Percentiles rank a stretch among this genome's conserved stretches.
Evolutionary conservation across 192 early-diverging fungal species (phyloP).

Genomic region (Linnemannia exigua): DNA sequence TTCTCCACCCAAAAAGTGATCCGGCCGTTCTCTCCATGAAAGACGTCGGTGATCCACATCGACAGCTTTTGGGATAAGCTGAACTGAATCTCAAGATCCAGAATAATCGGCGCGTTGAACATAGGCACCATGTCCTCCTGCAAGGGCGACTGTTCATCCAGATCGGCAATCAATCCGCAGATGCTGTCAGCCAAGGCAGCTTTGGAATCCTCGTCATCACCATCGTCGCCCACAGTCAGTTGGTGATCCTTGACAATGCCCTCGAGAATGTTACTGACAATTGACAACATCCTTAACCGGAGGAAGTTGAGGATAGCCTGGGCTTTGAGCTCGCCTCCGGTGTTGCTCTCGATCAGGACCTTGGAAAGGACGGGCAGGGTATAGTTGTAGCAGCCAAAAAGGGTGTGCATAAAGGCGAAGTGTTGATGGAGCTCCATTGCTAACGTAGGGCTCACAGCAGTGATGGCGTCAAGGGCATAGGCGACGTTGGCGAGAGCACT

Average conservation of each 20-base stretch:
- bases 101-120: constrained; percentile 81
- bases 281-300: constrained; percentile 64
- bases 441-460: constrained; percentile 40
- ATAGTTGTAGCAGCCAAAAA: constrained; percentile 55
- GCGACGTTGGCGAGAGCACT: constrained; percentile 44
- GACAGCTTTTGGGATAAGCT: constrained; percentile 71
- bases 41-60: constrained; percentile 53
- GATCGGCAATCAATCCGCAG: constrained; percentile 64
- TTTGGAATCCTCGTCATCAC: constrained; percentile 24
- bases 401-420: constrained; percentile 30
- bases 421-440: constrained; percentile 45
- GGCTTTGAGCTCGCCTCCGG: constrained; percentile 19
- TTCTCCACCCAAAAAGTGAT: constrained; percentile 51
- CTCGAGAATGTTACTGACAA: constrained; percentile 67
- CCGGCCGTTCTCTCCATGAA: constrained; percentile 59
- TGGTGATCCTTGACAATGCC: constrained; percentile 58
- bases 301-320: constrained; percentile 44
- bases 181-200: constrained; percentile 53
- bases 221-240: background rate
- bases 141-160: constrained; percentile 76
- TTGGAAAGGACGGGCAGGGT: constrained; percentile 36
- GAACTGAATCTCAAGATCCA: constrained; percentile 87
- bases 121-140: constrained; percentile 72
- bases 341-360: constrained; percentile 14
- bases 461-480: constrained; percentile 53